Evolutionary conservation across 179 eudicot species (phyloP), one percentile per base, ranked within the genome.

Genomic region (Drosera spatulata): DNA sequence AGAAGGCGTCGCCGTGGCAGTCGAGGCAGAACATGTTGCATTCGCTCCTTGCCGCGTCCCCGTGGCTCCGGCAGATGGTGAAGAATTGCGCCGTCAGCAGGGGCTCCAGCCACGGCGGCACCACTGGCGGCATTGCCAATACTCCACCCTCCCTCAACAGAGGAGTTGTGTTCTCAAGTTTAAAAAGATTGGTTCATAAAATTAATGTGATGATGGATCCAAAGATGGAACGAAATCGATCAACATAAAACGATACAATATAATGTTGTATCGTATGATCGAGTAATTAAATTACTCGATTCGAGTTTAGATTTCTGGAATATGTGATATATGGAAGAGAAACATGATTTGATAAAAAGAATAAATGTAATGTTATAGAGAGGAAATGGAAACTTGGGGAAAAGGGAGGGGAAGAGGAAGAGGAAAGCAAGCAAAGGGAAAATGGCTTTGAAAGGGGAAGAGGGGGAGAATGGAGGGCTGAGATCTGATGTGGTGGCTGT

Each of bases 1-100:
- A 90, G 49, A 90, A 90, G 12, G 97, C 82, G 44, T 67, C 71
- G 10, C 55, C 72, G 65, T 79, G 77, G 69, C 97, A 90, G 55
- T 87, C 95, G 41, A 90, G 66, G 64, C 97, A 90, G 41, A 66
- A 90, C 97, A 90, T 90, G 45, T 90, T 90, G 52, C 89, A 84
- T 65, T 90, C 97, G 44, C 93, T 90, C 59, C 93, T 61, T 6
- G 93, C 81, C 0, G 84, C 85, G 50, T 85, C 95, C 7, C 83
- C 81, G 56, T 90, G 97, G n/a, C 74, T 75, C 63, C 79, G 69
- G 67, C 97, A 90, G 41, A 76, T 65, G 52, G 74, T 78, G 80
- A 90, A 90, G 79, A 90, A 90, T 13, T 80, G 46, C 0, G 95
- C 77, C 43, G 64, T 70, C n/a, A 90, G 64, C 71, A 90, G 56